Evolutionary conservation across 106 monocot genomes (phyloP).

Genomic region (Vanilla planifolia): DNA sequence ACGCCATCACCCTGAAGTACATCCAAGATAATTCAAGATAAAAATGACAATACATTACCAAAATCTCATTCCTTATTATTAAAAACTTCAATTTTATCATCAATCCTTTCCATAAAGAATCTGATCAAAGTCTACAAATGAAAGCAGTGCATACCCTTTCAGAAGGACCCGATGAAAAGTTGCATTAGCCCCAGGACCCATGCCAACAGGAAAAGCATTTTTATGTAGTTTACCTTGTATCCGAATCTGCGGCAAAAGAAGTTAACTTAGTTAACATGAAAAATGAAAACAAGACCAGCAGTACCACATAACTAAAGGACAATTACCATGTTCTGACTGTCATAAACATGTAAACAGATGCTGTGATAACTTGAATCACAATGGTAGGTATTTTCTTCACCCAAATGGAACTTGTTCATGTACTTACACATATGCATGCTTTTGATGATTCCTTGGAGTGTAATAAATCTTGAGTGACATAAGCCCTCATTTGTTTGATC

Average conservation of each 20-base stretch:
- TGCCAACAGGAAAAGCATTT: slow-evolving; percentile 45
- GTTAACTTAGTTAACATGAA: background rate
- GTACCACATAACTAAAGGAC: background rate
- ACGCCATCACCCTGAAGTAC: no score
- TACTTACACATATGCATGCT: slow-evolving; percentile 33
- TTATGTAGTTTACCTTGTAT: slow-evolving; percentile 43
- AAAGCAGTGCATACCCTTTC: slow-evolving; percentile 26
- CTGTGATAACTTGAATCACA: background rate
- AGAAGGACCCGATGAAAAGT: slow-evolving; percentile 77
- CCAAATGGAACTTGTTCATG: slow-evolving; percentile 6
- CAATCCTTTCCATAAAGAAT: no score
- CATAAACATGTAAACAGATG: slow-evolving; percentile 69
- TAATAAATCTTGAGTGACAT: slow-evolving; percentile 46
- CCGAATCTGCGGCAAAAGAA: slow-evolving; percentile 34
- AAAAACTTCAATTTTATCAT: no score
- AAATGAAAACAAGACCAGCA: background rate
- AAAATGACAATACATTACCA: no score
- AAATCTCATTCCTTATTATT: no score
- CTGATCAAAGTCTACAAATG: no score
- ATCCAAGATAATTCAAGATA: no score
- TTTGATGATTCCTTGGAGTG: slow-evolving; percentile 53
- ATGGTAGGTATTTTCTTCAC: background rate
- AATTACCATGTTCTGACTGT: slow-evolving; percentile 62
- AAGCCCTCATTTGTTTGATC: slow-evolving; percentile 15
- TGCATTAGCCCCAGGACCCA: slow-evolving; percentile 72